These are phyloP conservation scores for Penicillium sp. DNA, from an alignment of 2,329 filamentous ascomycete genomes.

Conservation along the genomic window DNA sequence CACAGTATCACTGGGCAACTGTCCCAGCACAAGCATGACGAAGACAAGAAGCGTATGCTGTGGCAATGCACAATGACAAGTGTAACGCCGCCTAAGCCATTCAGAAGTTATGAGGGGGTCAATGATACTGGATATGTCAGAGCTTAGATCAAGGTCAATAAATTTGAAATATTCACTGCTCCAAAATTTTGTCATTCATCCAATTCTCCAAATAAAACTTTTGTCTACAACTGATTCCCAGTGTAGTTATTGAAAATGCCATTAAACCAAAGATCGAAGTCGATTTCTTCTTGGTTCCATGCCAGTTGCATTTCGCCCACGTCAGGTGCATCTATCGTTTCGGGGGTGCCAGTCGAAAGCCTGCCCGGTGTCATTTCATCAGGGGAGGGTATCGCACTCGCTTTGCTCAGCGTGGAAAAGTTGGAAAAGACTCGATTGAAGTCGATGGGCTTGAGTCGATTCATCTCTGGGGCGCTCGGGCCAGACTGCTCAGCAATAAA, in stretches of 20 bases:
- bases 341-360: constrained; percentile 11
- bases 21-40: constrained; percentile 3
- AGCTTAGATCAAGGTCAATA: neutral
- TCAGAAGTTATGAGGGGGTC: constrained; percentile 3
- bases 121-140: constrained; percentile 8
- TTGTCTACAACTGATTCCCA: neutral
- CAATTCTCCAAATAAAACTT: neutral
- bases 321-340: constrained; percentile 12
- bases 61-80: constrained; percentile 17
- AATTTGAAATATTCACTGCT: neutral
- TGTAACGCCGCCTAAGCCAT: constrained; percentile 4
- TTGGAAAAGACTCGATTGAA: constrained; percentile 23
- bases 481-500: constrained; percentile 19
- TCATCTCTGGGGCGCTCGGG: neutral
- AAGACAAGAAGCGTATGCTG: constrained; percentile 10
- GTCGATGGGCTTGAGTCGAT: constrained; percentile 13
- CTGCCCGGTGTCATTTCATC: constrained; percentile 17
- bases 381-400: constrained; percentile 8
- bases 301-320: constrained; percentile 19
- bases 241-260: constrained; percentile 21
- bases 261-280: constrained; percentile 28
- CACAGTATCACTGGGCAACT: constrained; percentile 16
- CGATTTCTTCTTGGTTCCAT: constrained; percentile 23
- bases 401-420: constrained; percentile 22
- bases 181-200: neutral